A percentile compares a stretch with the other conserved stretches of the same genome.
phyloP scores from a whole-genome alignment of 768 basidiomycete genomes.

The Suillus tomentosus region DNA sequence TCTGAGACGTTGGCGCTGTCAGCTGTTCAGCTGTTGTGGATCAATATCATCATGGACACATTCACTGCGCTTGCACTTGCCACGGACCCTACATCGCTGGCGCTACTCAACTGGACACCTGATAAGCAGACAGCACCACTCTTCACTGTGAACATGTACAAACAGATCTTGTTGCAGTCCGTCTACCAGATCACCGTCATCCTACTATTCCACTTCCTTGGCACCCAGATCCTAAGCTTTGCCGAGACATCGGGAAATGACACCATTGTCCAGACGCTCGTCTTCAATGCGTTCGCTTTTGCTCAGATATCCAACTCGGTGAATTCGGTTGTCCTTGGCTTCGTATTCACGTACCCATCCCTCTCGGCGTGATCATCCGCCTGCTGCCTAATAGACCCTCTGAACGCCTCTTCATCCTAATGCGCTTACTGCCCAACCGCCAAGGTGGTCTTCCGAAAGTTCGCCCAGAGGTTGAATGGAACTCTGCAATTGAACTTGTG shows the following conservation, averaged over 20 bases:
- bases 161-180: slow-evolving; percentile 91
- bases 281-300: slow-evolving; percentile 98
- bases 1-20: slow-evolving; percentile 82
- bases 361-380: slow-evolving; percentile 82
- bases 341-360: slow-evolving; percentile 65
- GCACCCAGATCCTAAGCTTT: slow-evolving; percentile 68
- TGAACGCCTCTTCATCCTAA: slow-evolving; percentile 56
- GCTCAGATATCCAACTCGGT: slow-evolving; percentile 96
- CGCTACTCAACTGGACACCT: slow-evolving; percentile 84
- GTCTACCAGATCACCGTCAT: slow-evolving; percentile 82
- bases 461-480: slow-evolving; percentile 66
- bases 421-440: slow-evolving; percentile 63
- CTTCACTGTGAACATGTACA: slow-evolving; percentile 94
- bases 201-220: slow-evolving; percentile 88
- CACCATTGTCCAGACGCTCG: slow-evolving; percentile 72
- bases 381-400: slow-evolving; percentile 79
- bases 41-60: slow-evolving; percentile 98
- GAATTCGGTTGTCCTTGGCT: slow-evolving; percentile 87
- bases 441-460: slow-evolving; percentile 63
- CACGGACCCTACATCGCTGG: slow-evolving; percentile 87
- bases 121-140: slow-evolving; percentile 87
- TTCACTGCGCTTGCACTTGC: slow-evolving; percentile 98
- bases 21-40: slow-evolving; percentile 97
- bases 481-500: slow-evolving; percentile 77
- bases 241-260: slow-evolving; percentile 37